These are phyloP conservation scores for Musa troglodytarum DNA, from an alignment of 176 grass and related monocot genomes.

Conservation along the genomic window DNA sequence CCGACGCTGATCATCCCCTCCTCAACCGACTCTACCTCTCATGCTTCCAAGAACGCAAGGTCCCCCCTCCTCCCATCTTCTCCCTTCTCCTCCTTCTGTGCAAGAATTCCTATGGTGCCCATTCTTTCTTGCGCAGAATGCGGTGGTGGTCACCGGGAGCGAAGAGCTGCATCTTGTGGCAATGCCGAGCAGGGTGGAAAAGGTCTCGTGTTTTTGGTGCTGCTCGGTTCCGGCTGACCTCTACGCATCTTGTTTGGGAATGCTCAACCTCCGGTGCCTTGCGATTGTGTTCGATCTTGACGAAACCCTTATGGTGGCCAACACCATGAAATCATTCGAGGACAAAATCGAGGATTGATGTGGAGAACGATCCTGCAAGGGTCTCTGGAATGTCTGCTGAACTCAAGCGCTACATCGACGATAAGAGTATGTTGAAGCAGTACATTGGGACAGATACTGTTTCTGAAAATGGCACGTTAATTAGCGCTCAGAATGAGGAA, in stretches of 20 bases:
- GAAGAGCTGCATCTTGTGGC: slow-evolving; percentile 91
- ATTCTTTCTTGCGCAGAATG: slow-evolving; percentile 42
- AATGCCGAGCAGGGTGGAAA: slow-evolving; percentile 69
- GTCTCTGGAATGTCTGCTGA: slow-evolving; percentile 82
- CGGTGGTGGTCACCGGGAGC: slow-evolving; percentile 58
- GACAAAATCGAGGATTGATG: slow-evolving; percentile 61
- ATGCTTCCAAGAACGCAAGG: slow-evolving; percentile 83
- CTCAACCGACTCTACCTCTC: slow-evolving; percentile 53
- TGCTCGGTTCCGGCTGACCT: slow-evolving; percentile 58
- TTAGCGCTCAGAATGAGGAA: slow-evolving; percentile 63
- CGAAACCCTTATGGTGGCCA: slow-evolving; percentile 90
- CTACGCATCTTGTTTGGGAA: slow-evolving; percentile 53
- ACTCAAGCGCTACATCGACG: slow-evolving; percentile 85
- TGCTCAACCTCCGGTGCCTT: slow-evolving; percentile 84
- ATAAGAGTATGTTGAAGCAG: slow-evolving; percentile 68
- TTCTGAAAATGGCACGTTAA: slow-evolving; percentile 45
- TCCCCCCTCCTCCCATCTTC: slow-evolving; percentile 10
- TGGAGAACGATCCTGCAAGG: slow-evolving; percentile 58
- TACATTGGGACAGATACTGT: slow-evolving; percentile 66
- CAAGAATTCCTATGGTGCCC: neutral
- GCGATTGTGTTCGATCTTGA: slow-evolving; percentile 97
- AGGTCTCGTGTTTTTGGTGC: slow-evolving; percentile 87
- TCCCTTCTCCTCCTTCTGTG: neutral
- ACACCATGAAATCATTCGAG: slow-evolving; percentile 93
- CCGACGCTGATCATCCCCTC: slow-evolving; percentile 31